Evolutionary conservation across 345 rosid genomes (phyloP), one percentile per base, ranked within the genome.

Genomic region (Cochlearia excelsa): DNA sequence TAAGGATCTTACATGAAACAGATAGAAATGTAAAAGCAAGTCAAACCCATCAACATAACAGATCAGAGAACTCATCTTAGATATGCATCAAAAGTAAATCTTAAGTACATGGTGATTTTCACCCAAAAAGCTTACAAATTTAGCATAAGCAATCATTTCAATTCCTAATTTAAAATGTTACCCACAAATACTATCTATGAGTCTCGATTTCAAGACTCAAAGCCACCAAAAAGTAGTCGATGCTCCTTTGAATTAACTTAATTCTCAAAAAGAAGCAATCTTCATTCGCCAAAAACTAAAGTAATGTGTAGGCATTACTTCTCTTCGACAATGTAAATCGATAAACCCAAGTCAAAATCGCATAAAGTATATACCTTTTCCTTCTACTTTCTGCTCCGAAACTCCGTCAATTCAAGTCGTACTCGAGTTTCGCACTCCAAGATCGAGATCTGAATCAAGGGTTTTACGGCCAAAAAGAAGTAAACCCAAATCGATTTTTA

Each of bases 281-380:
- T 33, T 33, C 35, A 33, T 5, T 33, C 35, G 35, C 3, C 35
- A 33, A 33, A 33, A 33, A 33, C n/a, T n/a, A n/a, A n/a, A n/a
- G n/a, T n/a, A 46, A 31, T 47, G 44, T 31, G 30, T 49, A 40
- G 54, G 23, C 46, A 3, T 30, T 16, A 16, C 23, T 16, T 29
- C 30, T 50, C 30, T 59, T 30, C 23, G 9, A 46, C 49, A 60
- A 67, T 60, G 61, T 38, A 54, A 54, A 46, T 30, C 67, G 26
- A 60, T 23, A 46, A 61, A 37, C 43, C n/a, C 1, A 60, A 68
- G 61, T 61, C 57, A 50, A 58, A 16, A 61, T 54, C 68, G 61
- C 33, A 47, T 26, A 29, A 28, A 37, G 27, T 6, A 69, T 68
- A 63, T 54, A 33, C 9, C 2, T 53, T 29, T 3, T 26, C 30